Evolutionary conservation across 768 basidiomycete genomes (phyloP).

Genomic region (Lactifluus rugatus): DNA sequence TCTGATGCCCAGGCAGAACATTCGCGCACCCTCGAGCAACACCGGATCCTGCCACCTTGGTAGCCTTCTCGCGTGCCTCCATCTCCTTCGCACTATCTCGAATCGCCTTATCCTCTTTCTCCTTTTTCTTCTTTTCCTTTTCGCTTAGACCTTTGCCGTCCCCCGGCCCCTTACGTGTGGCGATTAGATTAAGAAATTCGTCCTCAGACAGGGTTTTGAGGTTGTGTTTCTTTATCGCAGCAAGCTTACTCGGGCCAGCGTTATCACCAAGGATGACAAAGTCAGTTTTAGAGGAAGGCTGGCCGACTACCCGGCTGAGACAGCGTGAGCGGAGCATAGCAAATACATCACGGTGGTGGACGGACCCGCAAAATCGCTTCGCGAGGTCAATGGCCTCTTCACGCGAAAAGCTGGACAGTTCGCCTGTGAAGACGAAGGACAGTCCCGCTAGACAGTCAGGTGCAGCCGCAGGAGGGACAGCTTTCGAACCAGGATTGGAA

Average conservation of each 20-base stretch:
- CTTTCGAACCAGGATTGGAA: slow-evolving; percentile 45
- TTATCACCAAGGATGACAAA: slow-evolving; percentile 84
- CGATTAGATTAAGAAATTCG: slow-evolving; percentile 75
- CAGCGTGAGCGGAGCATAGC: neutral
- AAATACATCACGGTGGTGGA: neutral
- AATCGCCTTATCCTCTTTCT: slow-evolving; percentile 73
- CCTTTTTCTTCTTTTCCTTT: slow-evolving; percentile 71
- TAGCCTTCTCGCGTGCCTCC: slow-evolving; percentile 54
- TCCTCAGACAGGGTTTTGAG: slow-evolving; percentile 78
- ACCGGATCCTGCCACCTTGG: slow-evolving; percentile 14
- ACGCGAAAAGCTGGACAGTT: slow-evolving; percentile 75
- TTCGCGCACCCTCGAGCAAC: slow-evolving; percentile 21
- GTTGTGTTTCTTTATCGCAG: slow-evolving; percentile 71
- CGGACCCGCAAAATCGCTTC: slow-evolving; percentile 89
- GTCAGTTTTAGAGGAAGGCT: slow-evolving; percentile 83
- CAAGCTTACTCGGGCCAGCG: slow-evolving; percentile 84
- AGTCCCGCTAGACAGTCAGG: slow-evolving; percentile 81
- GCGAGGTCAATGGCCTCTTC: slow-evolving; percentile 83
- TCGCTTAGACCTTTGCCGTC: slow-evolving; percentile 46
- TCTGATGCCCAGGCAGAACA: neutral
- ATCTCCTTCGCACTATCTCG: slow-evolving; percentile 66
- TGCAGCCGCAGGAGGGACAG: slow-evolving; percentile 56
- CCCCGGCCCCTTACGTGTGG: slow-evolving; percentile 48
- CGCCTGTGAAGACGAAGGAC: slow-evolving; percentile 93
- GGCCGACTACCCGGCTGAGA: slow-evolving; percentile 69